Base-by-base conservation (phyloP, 1,284 basidiomycete genomes). In the Cutaneotrichosporon mucoides region DNA sequence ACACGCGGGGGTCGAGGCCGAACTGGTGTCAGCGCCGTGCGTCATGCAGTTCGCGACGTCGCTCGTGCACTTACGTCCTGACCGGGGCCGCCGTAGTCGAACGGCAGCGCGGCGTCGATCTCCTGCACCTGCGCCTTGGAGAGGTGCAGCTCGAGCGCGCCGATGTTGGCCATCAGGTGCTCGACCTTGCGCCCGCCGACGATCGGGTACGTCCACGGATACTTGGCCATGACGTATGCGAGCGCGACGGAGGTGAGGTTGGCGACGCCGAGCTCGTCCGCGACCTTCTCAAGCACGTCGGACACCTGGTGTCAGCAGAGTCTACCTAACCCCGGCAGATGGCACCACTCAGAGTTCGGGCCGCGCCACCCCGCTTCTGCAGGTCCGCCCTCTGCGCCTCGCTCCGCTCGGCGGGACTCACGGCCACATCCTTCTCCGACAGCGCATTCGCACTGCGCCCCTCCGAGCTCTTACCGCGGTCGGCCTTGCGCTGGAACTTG, bases 201-300 rank as follows among this genome's bases (percentile, higher is more conserved):
- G 56, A 79, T 71, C 11, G 76, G 78, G 66, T 72, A 76, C 40
- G 70, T 66, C 57, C 69, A 60, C 3, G 70, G 65, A 5, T 63
- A 57, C 47, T 64, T 64, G 9, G 37, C 42, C 52, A 66, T 37
- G 6, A 71, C 40, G 44, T 47, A 49, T 5, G 42, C 45, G 42
- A 53, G 38, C 5, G 68, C 73, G 50, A 73, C 70, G 64, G 62
- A 34, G 7, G 59, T 42, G 1, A 70, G 55, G 37, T 61, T 65
- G 44, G 72, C 70, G 56, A 74, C 73, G 1, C 81, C 80, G 9
- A 82, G 65, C 63, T 81, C 80, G 42, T 38, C 46, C 4, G 60
- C 60, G 47, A 61, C 55, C 16, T 76, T 67, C 2, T 77, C 79
- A 15, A 82, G 72, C 6, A 35, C 48, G 36, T 49, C 48, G n/a